Evolutionary conservation across 1,139 yeast species (phyloP), one percentile per base, ranked within the genome.

Genomic region (Kodamaea alishanica): DNA sequence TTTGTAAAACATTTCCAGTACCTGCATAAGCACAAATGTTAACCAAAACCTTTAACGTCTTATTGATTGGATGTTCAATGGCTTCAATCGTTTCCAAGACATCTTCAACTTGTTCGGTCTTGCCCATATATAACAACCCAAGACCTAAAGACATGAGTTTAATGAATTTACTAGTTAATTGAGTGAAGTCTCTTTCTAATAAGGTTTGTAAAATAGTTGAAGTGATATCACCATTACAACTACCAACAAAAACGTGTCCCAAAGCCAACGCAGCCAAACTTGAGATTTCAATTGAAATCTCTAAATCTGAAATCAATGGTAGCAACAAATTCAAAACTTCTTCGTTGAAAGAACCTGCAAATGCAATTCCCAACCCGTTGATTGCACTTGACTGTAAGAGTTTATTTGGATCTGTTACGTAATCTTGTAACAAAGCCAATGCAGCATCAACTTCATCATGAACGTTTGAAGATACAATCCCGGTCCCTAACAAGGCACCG

Each of bases 371-470:
- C 44, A 94, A 72, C 49, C 98, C 97, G 44, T 84, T 77, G 40
- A 92, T 84, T 4, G 97, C 90, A 8, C 96, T 78, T 9, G 88
- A 72, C 46, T 86, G 83, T 54, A 85, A 70, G 40, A 78, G 69
- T 46, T 73, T 72, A 45, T 63, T 65, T 11, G 73, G 64, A 42
- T 65, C 75, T 40, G 55, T 51, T 30, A 90, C 83, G 54, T 85
- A 87, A 48, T 92, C 98, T 59, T 84, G 90, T 46, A 87, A 70
- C 50, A 92, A 68, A 23, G 95, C 83, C 47, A 87, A 73, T 4
- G 97, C 95, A 5, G 97, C 95, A 51, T 90, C 97, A 34, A 89
- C 88, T 46, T 92, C 98, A 58, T 92, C 96, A 60, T 88, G 96
- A 41, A 94, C 94, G 62, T 95, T 95, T 26, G 95, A 76, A 29